phyloP scores from a whole-genome alignment of 75 land plant genomes.

The Pinus tabuliformis region DNA sequence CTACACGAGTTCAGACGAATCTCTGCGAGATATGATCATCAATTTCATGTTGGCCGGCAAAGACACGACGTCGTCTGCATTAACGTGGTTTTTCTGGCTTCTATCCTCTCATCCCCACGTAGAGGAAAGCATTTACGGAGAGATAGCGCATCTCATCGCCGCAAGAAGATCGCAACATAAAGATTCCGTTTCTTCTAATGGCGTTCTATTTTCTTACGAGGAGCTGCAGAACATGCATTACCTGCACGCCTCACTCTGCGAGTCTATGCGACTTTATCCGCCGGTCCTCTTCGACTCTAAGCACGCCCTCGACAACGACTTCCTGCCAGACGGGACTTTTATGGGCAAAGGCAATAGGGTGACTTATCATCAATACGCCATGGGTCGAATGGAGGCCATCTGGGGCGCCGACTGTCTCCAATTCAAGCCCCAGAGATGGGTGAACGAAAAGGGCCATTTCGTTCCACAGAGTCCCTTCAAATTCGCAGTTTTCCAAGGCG shows the following conservation, averaged over 20 bases:
- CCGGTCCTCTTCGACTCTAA: conserved; percentile 69
- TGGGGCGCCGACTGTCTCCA: conserved; percentile 33
- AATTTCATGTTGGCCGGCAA: conserved; percentile 60
- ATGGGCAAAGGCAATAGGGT: conserved; percentile 39
- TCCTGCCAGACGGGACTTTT: conserved; percentile 56
- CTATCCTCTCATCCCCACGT: conserved; percentile 22
- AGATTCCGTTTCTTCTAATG: not conserved
- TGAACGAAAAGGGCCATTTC: conserved; percentile 18
- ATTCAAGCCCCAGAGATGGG: conserved; percentile 45
- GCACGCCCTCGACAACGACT: conserved; percentile 37
- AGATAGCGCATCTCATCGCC: conserved; percentile 2
- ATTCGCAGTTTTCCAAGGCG: conserved; percentile 36
- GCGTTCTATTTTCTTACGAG: conserved; percentile 18
- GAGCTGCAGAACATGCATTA: conserved; percentile 50
- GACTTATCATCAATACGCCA: conserved; percentile 57
- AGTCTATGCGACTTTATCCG: conserved; percentile 61
- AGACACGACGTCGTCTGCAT: conserved; percentile 44
- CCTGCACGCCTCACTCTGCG: conserved; percentile 55
- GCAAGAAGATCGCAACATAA: not conserved
- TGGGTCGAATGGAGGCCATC: conserved; percentile 48
- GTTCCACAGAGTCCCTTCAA: conserved; percentile 29
- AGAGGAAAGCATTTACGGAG: conserved; percentile 25
- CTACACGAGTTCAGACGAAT: not conserved
- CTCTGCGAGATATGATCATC: conserved; percentile 36
- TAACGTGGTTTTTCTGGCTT: conserved; percentile 64